Conservation (phyloP, 768 basidiomycete genomes). For the Amanita muscaria region DNA sequence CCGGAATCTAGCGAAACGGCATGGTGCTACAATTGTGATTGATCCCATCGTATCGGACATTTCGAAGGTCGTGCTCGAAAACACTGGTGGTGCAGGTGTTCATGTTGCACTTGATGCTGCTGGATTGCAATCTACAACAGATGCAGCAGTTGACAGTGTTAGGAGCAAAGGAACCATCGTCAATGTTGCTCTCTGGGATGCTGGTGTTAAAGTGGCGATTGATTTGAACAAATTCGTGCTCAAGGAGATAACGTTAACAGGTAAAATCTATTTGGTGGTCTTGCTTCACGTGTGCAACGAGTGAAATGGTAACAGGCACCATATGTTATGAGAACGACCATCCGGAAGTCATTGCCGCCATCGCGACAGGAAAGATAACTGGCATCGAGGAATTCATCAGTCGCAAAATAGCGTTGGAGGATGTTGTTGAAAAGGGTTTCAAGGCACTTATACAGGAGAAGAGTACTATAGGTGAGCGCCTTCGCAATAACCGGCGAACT, state of each 20-base stretch:
- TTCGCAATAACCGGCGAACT: not conserved
- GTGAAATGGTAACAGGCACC: conserved; percentile 17
- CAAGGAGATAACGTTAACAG: conserved; percentile 31
- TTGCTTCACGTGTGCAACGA: not conserved
- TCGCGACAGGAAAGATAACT: conserved; percentile 29
- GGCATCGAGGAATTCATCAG: conserved; percentile 36
- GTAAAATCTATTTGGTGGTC: conserved; percentile 15
- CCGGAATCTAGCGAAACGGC: conserved; percentile 25
- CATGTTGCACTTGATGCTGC: conserved; percentile 41
- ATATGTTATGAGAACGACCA: conserved; percentile 32
- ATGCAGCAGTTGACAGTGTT: conserved; percentile 26
- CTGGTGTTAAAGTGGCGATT: conserved; percentile 17
- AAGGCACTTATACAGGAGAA: conserved; percentile 31
- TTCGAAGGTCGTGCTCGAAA: conserved; percentile 16
- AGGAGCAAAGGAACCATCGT: conserved; percentile 30
- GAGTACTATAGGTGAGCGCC: conserved; percentile 27
- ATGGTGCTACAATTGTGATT: conserved; percentile 29
- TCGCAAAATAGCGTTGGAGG: conserved; percentile 29
- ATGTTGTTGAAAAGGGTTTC: conserved; percentile 35
- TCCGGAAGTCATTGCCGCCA: conserved; percentile 28
- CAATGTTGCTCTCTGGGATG: conserved; percentile 37
- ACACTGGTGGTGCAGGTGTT: conserved; percentile 27
- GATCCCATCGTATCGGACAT: conserved; percentile 26
- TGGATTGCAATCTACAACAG: conserved; percentile 30
- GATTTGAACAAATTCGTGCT: conserved; percentile 28